Evolutionary conservation across 2,329 filamentous ascomycete species (phyloP).

Genomic region (Dendryphion nanum): DNA sequence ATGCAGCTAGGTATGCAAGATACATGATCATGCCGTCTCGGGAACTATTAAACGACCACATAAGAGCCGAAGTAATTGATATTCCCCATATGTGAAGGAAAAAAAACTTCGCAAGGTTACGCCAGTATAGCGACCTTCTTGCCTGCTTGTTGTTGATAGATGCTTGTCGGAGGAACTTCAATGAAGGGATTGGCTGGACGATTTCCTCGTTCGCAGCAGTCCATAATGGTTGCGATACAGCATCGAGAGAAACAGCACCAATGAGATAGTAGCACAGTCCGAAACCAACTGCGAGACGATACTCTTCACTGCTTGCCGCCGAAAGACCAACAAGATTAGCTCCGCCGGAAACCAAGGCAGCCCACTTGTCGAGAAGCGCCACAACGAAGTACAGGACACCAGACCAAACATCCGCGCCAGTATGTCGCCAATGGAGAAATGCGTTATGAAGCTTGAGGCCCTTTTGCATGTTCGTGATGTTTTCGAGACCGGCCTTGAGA

Average conservation of each 20-base stretch:
- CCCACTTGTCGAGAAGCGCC: slow-evolving; percentile 54
- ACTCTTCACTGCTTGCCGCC: slow-evolving; percentile 26
- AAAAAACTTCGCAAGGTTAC: slow-evolving; percentile 45
- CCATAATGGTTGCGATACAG: slow-evolving; percentile 47
- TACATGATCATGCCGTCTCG: slow-evolving; percentile 45
- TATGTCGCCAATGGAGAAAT: slow-evolving; percentile 54
- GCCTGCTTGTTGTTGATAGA: slow-evolving; percentile 40
- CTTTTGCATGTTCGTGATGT: slow-evolving; percentile 49
- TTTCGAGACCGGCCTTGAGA: slow-evolving; percentile 49
- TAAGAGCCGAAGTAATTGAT: slow-evolving; percentile 42
- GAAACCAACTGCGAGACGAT: slow-evolving; percentile 48
- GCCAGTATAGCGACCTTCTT: slow-evolving; percentile 48
- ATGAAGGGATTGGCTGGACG: slow-evolving; percentile 32
- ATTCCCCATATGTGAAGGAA: slow-evolving; percentile 50
- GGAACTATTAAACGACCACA: slow-evolving; percentile 46
- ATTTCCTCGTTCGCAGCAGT: slow-evolving; percentile 36
- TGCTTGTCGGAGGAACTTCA: slow-evolving; percentile 39
- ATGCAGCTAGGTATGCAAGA: slow-evolving; percentile 44
- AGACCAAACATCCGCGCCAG: slow-evolving; percentile 50
- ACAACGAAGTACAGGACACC: slow-evolving; percentile 52
- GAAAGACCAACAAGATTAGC: slow-evolving; percentile 39
- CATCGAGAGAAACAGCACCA: slow-evolving; percentile 52
- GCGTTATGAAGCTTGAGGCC: slow-evolving; percentile 53
- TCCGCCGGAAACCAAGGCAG: slow-evolving; percentile 43
- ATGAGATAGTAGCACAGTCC: slow-evolving; percentile 54